A percentile compares a stretch with the other conserved stretches of the same genome.
These are phyloP conservation scores for Hyparrhenia diplandra DNA, from an alignment of 176 grass and related monocot genomes.

Conservation along the genomic window DNA sequence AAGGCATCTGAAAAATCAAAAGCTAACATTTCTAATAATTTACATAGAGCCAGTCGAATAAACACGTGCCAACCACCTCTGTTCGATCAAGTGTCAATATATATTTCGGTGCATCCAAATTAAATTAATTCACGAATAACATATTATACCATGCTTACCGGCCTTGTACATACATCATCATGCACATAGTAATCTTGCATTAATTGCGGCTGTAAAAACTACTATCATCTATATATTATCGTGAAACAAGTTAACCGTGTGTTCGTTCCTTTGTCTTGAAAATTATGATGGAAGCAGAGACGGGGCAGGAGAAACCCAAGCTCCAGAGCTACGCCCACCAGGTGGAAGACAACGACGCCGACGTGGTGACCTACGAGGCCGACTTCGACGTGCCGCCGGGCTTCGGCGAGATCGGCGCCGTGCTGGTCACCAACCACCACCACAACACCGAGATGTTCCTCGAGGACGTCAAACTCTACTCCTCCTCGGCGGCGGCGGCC, in stretches of 20 bases:
- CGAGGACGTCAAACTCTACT: slow-evolving; percentile 37
- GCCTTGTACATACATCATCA: no score
- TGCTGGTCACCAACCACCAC: slow-evolving; percentile 57
- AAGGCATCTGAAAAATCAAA: no score
- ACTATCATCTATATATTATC: background rate
- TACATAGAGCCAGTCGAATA: no score
- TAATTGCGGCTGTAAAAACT: no score
- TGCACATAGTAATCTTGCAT: no score
- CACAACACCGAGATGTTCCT: slow-evolving; percentile 50
- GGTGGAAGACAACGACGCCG: slow-evolving; percentile 28
- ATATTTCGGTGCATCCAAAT: no score
- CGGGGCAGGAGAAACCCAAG: slow-evolving; percentile 29
- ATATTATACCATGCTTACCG: no score
- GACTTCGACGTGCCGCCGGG: slow-evolving; percentile 40
- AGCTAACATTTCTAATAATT: no score
- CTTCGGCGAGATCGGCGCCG: slow-evolving; percentile 70
- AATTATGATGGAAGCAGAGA: slow-evolving; percentile 15
- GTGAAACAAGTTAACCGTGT: background rate
- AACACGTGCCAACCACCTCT: no score
- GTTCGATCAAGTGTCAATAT: no score
- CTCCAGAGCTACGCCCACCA: slow-evolving; percentile 43
- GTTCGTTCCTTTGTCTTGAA: background rate
- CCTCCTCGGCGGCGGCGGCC: background rate
- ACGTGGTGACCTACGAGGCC: slow-evolving; percentile 39
- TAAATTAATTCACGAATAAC: no score